phyloP scores from a whole-genome alignment of 2,329 filamentous ascomycete genomes.

The Epichloe aotearoae region DNA sequence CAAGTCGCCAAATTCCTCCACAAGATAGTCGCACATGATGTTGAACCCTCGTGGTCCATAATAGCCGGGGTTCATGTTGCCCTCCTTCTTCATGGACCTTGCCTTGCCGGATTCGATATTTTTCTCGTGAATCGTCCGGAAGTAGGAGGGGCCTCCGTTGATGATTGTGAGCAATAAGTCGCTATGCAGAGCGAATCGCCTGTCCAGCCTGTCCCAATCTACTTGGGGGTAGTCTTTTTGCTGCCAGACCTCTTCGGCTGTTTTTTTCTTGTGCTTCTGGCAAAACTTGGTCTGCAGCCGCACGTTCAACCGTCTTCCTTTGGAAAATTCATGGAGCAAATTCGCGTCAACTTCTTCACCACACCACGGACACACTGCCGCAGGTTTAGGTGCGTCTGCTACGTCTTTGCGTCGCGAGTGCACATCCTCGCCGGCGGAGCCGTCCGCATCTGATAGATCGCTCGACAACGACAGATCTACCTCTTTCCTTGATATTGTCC shows the following conservation, averaged over 20 bases:
- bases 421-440: not conserved
- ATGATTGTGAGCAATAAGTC: slow-evolving; percentile 45
- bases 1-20: slow-evolving; percentile 42
- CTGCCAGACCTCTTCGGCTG: slow-evolving; percentile 35
- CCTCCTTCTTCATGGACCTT: slow-evolving; percentile 44
- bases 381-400: slow-evolving; percentile 1
- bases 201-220: slow-evolving; percentile 50
- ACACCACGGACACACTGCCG: slow-evolving; percentile 52
- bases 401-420: slow-evolving; percentile 2
- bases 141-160: slow-evolving; percentile 46
- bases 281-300: slow-evolving; percentile 51
- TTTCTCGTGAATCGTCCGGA: slow-evolving; percentile 40
- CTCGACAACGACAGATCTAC: not conserved
- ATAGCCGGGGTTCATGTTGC: slow-evolving; percentile 60
- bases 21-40: slow-evolving; percentile 58
- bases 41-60: slow-evolving; percentile 66
- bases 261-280: slow-evolving; percentile 42
- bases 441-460: slow-evolving; percentile 3
- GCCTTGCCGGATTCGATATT: slow-evolving; percentile 44
- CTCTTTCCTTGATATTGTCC: not conserved
- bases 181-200: slow-evolving; percentile 45
- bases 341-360: slow-evolving; percentile 41
- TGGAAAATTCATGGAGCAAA: slow-evolving; percentile 39
- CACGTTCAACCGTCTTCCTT: slow-evolving; percentile 36
- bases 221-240: slow-evolving; percentile 53